These are phyloP conservation scores for Globisporangium mamillatum DNA, from an alignment of 352 stramenopile genomes.

Conservation along the genomic window DNA sequence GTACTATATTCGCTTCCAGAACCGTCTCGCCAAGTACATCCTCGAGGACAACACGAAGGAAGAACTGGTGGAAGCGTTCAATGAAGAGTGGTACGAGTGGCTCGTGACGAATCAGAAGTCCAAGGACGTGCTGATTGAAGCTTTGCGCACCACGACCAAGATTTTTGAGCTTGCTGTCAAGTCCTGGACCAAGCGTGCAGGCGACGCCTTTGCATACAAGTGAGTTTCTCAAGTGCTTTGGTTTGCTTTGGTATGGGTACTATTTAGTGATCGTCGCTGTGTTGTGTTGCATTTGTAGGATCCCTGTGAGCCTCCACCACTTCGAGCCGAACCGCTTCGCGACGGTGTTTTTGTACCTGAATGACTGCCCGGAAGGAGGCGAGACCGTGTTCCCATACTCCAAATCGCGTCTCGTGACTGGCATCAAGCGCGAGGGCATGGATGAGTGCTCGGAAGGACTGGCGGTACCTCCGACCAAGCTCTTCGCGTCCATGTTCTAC, in stretches of 20 bases:
- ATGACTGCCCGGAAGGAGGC: constrained; percentile 89
- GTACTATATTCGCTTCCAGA: constrained; percentile 59
- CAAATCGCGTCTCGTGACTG: constrained; percentile 48
- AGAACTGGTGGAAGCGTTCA: constrained; percentile 31
- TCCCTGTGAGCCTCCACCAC: constrained; percentile 42
- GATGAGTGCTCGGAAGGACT: constrained; percentile 60
- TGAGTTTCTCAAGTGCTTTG: constrained; percentile 10
- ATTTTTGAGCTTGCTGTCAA: constrained; percentile 48
- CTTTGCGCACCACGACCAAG: constrained; percentile 25
- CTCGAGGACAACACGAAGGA: constrained; percentile 47
- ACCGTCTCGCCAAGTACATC: constrained; percentile 42
- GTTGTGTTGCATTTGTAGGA: constrained; percentile 20
- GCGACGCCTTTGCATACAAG: constrained; percentile 42
- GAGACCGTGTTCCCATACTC: constrained; percentile 93
- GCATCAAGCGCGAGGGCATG: constrained; percentile 65
- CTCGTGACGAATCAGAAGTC: constrained; percentile 41
- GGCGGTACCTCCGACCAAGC: constrained; percentile 57
- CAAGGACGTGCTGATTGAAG: constrained; percentile 53
- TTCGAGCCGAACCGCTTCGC: constrained; percentile 91
- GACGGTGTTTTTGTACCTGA: constrained; percentile 95
- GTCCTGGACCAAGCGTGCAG: constrained; percentile 49
- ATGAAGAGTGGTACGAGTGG: constrained; percentile 48
- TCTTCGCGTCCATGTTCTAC: constrained; percentile 74
- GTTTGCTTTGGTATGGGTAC: neutral
- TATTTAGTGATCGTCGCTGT: neutral